Evolutionary conservation across 768 basidiomycete genomes (phyloP), one percentile per base, ranked within the genome.

Genomic region (Exsudoporus frostii): DNA sequence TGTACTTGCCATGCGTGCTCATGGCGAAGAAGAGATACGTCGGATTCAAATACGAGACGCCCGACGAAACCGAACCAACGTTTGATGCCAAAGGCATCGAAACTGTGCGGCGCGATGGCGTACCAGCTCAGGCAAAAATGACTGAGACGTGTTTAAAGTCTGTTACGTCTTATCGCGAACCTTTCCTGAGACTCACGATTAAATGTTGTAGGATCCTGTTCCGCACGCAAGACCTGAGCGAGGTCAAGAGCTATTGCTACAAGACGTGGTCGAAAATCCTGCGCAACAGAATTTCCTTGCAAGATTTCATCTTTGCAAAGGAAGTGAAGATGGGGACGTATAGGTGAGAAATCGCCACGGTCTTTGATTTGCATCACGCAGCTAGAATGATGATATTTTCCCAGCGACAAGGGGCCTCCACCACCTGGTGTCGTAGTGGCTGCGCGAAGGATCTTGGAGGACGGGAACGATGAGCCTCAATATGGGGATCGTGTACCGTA

Each of bases 11-110:
- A 3, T 95, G 90, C 61, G 84, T 98, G 1, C 79, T 99, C n/a
- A 81, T 97, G 79, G 92, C 96, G 2, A 99, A 99, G 78, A 99
- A 99, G 68, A 84, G 96, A 60, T 99, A 99, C 60, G 96, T 98
- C 20, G 97, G 97, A 1, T 97, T 91, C 76, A 96, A 94, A 66
- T 98, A 88, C 57, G 97, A 99, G 70, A 79, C 73, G 48, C 80
- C 86, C 0, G 89, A 93, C 58, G 91, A 97, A 13, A 67, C 53
- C 1, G 84, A 86, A 42, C 91, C 94, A 2, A 75, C 71, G 0
- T 97, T 98, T 61, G 96, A 99, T 60, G 97, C 94, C 7, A 98
- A 99, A 66, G 97, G 97, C 1, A 98, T 99, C 48, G 97, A 99
- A 71, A 98, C 94, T 1, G 90, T 98, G 29, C 81, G 97, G 6